phyloP scores from a whole-genome alignment of 352 stramenopile genomes.

The Phytopythium sindhum region DNA sequence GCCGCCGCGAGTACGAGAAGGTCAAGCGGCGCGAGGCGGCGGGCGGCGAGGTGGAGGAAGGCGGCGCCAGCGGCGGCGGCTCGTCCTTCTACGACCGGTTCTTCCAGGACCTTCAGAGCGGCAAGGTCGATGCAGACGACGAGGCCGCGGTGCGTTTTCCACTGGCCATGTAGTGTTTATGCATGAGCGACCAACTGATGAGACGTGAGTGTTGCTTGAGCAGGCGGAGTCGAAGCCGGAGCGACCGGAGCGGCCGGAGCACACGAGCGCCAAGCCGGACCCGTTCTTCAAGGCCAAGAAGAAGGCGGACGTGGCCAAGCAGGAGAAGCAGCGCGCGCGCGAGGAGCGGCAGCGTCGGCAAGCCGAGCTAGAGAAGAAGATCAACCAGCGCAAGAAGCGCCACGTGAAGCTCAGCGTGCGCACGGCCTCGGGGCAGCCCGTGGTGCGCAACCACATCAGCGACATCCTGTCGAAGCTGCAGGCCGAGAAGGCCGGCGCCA shows the following conservation, averaged over 20 bases:
- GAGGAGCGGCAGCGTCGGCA: constrained; percentile 54
- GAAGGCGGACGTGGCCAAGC: constrained; percentile 52
- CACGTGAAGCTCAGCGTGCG: constrained; percentile 84
- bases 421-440: constrained; percentile 69
- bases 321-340: constrained; percentile 39
- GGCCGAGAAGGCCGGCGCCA: constrained; percentile 27
- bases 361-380: constrained; percentile 60
- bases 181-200: background rate
- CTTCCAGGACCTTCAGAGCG: constrained; percentile 57
- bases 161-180: background rate
- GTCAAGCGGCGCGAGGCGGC: constrained; percentile 60
- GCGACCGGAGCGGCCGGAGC: constrained; percentile 14
- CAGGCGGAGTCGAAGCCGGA: constrained; percentile 20
- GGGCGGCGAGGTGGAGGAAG: constrained; percentile 10
- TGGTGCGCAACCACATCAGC: constrained; percentile 86
- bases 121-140: constrained; percentile 24
- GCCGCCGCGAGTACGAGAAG: constrained; percentile 77
- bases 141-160: constrained; percentile 11
- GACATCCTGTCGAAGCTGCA: constrained; percentile 78
- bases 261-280: constrained; percentile 45
- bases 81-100: constrained; percentile 82
- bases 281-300: constrained; percentile 86
- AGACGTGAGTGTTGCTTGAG: constrained; percentile 5
- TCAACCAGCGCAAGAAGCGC: constrained; percentile 82
- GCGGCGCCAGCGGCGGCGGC: constrained; percentile 12